Conservation (phyloP, 2,329 filamentous ascomycete genomes). For the Pseudogymnoascus sp. region DNA sequence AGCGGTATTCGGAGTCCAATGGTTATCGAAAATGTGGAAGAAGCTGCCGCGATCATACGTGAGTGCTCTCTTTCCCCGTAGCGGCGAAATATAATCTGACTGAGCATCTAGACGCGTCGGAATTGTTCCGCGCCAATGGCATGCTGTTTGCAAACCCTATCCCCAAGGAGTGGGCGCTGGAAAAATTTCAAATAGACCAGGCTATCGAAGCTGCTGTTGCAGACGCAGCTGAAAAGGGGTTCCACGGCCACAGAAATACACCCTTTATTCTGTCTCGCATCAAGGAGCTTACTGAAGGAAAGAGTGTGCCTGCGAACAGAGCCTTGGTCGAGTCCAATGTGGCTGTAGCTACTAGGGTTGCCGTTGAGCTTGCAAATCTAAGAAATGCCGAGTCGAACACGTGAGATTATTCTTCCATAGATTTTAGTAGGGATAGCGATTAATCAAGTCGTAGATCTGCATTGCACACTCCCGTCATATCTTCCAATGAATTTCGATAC, state of each 20-base stretch:
- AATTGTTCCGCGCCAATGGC: constrained; percentile 53
- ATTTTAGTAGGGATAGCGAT: constrained; percentile 5
- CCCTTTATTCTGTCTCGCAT: constrained; percentile 61
- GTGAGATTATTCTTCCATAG: constrained; percentile 30
- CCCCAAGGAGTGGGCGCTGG: constrained; percentile 49
- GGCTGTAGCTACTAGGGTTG: constrained; percentile 53
- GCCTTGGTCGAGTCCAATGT: constrained; percentile 61
- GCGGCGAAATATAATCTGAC: background rate
- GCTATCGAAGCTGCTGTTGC: constrained; percentile 47
- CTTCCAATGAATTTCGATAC: background rate
- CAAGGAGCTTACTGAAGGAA: constrained; percentile 56
- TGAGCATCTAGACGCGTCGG: constrained; percentile 53
- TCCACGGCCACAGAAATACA: constrained; percentile 57
- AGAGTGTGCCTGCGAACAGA: constrained; percentile 53
- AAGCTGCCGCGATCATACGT: constrained; percentile 84
- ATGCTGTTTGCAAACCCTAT: constrained; percentile 81
- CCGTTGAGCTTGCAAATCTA: constrained; percentile 50
- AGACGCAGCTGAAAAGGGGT: constrained; percentile 43
- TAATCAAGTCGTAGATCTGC: constrained; percentile 9
- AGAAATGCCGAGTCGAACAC: constrained; percentile 32
- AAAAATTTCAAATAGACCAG: constrained; percentile 48
- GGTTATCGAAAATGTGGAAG: constrained; percentile 62
- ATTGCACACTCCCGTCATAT: constrained; percentile 6
- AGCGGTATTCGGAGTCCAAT: constrained; percentile 74
- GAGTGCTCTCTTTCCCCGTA: constrained; percentile 25